Evolutionary conservation across 441 rosid species (phyloP).

Genomic region (Adansonia rubrostipa): DNA sequence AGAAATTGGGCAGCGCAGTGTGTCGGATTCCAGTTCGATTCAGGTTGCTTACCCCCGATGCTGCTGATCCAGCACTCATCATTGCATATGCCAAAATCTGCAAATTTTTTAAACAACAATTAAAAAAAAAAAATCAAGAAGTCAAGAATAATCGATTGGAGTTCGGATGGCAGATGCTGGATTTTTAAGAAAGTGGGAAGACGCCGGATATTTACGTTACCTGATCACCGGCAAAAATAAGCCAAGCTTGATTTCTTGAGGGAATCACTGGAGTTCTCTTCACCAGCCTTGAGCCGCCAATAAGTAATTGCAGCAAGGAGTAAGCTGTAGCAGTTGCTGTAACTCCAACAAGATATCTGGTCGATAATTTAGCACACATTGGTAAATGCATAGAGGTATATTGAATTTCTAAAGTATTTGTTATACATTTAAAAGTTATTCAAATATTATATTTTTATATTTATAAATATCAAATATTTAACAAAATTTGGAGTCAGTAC

Average conservation of each 20-base stretch:
- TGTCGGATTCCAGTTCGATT: conserved; percentile 80
- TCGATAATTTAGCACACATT: not conserved
- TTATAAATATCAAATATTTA: no score
- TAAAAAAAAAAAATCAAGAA: not conserved
- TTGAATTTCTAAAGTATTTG: no score
- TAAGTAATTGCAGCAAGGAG: conserved; percentile 58
- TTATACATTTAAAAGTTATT: no score
- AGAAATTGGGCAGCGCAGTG: conserved; percentile 74
- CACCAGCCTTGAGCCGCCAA: conserved; percentile 51
- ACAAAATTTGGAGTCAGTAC: no score
- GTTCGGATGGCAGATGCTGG: no score
- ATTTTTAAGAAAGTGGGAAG: not conserved
- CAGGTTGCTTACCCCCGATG: conserved; percentile 79
- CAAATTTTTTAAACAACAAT: not conserved
- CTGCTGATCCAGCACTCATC: conserved; percentile 82
- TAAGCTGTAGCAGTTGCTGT: conserved; percentile 60
- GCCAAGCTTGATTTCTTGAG: conserved; percentile 75
- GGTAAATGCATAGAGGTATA: no score
- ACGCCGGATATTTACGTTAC: conserved; percentile 30
- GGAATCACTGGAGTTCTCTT: conserved; percentile 51
- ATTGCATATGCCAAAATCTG: conserved; percentile 68
- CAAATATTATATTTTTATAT: no score
- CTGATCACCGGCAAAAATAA: conserved; percentile 78
- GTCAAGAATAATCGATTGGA: not conserved
- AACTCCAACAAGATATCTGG: conserved; percentile 74